Conservation (phyloP, 257 asterid genomes). For the Capsicum baccatum region DNA sequence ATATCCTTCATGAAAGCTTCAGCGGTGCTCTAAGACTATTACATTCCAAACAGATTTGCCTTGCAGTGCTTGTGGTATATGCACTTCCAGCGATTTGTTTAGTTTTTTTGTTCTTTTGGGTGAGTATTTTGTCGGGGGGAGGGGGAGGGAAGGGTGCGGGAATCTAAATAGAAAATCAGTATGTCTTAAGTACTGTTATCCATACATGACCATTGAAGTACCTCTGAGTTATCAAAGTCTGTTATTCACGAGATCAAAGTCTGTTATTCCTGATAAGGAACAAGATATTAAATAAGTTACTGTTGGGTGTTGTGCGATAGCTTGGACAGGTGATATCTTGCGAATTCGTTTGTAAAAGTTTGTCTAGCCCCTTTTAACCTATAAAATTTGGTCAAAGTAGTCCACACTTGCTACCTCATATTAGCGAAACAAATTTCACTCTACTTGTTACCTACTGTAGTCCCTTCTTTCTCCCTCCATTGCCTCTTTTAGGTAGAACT, state of each 20-base stretch:
- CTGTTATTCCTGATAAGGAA: background rate
- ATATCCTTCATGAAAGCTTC: slow-evolving; percentile 98
- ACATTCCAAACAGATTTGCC: slow-evolving; percentile 68
- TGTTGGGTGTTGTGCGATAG: background rate
- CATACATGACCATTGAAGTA: slow-evolving; percentile 8
- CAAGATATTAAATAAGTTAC: background rate
- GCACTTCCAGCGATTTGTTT: background rate
- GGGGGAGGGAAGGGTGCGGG: too few species aligned
- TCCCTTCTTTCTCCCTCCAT: slow-evolving; percentile 30
- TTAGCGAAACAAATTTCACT: background rate
- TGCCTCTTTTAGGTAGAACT: slow-evolving; percentile 69
- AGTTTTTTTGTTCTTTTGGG: background rate
- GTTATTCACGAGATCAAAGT: background rate
- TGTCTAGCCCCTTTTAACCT: slow-evolving; percentile 10
- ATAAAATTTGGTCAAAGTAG: background rate
- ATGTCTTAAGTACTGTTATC: background rate
- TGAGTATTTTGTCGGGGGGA: too few species aligned
- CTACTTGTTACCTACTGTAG: background rate
- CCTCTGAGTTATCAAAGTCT: background rate
- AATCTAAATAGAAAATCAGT: background rate
- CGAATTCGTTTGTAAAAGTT: background rate
- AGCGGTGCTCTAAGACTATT: slow-evolving; percentile 84
- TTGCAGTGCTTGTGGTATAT: slow-evolving; percentile 80
- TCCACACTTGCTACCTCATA: background rate
- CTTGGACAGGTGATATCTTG: slow-evolving; percentile 1